Evolutionary conservation across 345 rosid genomes (phyloP), one percentile per base, ranked within the genome.

Genomic region (Leavenworthia alabamica): DNA sequence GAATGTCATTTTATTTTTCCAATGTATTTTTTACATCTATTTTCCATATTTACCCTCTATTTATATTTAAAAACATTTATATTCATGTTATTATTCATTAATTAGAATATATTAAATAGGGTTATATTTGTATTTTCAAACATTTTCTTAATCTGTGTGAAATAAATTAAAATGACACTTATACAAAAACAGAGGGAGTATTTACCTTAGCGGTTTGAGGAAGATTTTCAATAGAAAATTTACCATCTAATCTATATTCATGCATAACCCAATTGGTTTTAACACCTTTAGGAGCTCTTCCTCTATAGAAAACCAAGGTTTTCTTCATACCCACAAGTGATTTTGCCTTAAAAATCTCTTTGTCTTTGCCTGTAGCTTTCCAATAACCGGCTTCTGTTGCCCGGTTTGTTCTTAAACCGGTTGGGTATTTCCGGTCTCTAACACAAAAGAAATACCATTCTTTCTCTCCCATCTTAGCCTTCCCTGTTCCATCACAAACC

Each of bases 281-380:
- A 15, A 67, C 67, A 1, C 96, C 96, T 75, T 74, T 86, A 6
- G 96, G 96, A 36, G 96, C 96, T 75, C 96, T 81, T 32, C 94
- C 96, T 74, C 14, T 71, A 67, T 89, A 89, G 73, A 89, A 89
- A 56, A 89, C 96, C 44, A 89, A 62, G n/a, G 96, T 89, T 73
- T 89, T 89, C 75, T 89, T 89, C 96, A 89, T 86, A n/a, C 96
- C 96, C 45, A 89, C 90, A 28, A 89, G 86, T 31, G 81, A 16
- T 50, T 73, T 79, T 0, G 37, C 79, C 13, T 64, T 75, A 64
- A 59, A 73, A 29, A 83, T 83, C 70, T 81, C 89, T 57, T 60
- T 83, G 35, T 83, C 89, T 69, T 79, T 83, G 3, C 86, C 89
- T n/a, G 89, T 84, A 3, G 89, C 89, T 57, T 84, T 84, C 89